These are phyloP conservation scores for Globisporangium megalacanthum DNA, from an alignment of 352 stramenopile species.

Conservation along the genomic window DNA sequence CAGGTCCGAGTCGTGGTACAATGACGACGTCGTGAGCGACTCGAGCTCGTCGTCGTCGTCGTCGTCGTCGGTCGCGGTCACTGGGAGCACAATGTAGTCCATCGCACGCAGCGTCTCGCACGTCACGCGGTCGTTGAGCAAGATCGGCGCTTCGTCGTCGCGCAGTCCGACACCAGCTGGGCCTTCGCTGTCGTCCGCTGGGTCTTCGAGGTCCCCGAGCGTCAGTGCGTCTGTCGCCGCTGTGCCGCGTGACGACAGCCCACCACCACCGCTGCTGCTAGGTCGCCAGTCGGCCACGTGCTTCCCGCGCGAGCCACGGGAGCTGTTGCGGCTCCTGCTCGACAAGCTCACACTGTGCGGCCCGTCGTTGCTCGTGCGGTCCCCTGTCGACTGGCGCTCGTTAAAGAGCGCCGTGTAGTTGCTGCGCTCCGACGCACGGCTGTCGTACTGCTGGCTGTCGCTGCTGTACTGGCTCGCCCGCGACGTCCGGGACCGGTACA, in stretches of 20 bases:
- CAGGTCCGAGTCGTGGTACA: constrained; percentile 23
- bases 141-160: constrained; percentile 29
- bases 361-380: constrained; percentile 21
- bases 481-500: constrained; percentile 2
- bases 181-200: constrained; percentile 2
- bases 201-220: constrained; percentile 28
- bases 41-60: constrained; percentile 19
- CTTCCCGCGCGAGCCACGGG: constrained; percentile 8
- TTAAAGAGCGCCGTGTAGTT: constrained; percentile 33
- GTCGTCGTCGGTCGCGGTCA: not conserved
- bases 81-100: constrained; percentile 32
- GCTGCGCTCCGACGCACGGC: constrained; percentile 36
- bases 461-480: constrained; percentile 9
- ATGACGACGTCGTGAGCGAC: constrained; percentile 24
- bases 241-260: constrained; percentile 8
- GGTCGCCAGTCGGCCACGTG: constrained; percentile 13
- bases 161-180: too few species aligned
- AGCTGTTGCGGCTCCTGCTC: not conserved
- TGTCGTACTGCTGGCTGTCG: constrained; percentile 11
- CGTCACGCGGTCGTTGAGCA: constrained; percentile 40
- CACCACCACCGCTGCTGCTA: constrained; percentile 9
- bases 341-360: constrained; percentile 7
- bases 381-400: constrained; percentile 13
- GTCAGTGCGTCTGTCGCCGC: constrained; percentile 42
- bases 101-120: constrained; percentile 32